A percentile compares a stretch with the other conserved stretches of the same genome.
Evolutionary conservation across 2,329 filamentous ascomycete species (phyloP).

Genomic region (Aplosporella prunicola): DNA sequence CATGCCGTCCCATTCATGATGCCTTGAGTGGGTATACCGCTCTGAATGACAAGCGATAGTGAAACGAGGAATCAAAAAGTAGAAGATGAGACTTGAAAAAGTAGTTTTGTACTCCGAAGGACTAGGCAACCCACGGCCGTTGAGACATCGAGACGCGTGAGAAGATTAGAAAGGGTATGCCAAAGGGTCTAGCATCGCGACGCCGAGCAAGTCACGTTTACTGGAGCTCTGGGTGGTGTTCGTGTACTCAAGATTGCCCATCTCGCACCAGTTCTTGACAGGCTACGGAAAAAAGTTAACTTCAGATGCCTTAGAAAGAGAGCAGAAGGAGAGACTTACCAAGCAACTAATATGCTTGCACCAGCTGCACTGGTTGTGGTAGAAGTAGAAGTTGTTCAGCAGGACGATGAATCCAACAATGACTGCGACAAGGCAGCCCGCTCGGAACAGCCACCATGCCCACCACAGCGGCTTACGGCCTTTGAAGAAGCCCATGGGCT

Average conservation of each 20-base stretch:
- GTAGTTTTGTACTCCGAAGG: too few species aligned
- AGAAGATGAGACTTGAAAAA: too few species aligned
- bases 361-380: slow-evolving; percentile 70
- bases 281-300: slow-evolving; percentile 15
- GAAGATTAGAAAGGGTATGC: neutral
- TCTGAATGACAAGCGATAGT: too few species aligned
- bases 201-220: slow-evolving; percentile 12
- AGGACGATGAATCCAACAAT: slow-evolving; percentile 79
- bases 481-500: slow-evolving; percentile 69
- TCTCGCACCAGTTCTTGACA: slow-evolving; percentile 27
- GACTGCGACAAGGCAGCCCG: slow-evolving; percentile 66
- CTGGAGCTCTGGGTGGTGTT: slow-evolving; percentile 1
- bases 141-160: too few species aligned
- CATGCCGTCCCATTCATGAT: too few species aligned
- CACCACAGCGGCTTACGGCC: slow-evolving; percentile 91
- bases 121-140: too few species aligned
- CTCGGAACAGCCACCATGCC: slow-evolving; percentile 89
- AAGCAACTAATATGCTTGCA: slow-evolving; percentile 93
- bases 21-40: too few species aligned
- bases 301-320: neutral
- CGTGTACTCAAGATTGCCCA: slow-evolving; percentile 17
- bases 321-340: slow-evolving; percentile 47
- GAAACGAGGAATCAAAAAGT: too few species aligned
- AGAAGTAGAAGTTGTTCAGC: slow-evolving; percentile 82
- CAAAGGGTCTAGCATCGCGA: neutral